Base-by-base conservation (phyloP, 176 grass and related monocot genomes). In the Oryza brachyantha region DNA sequence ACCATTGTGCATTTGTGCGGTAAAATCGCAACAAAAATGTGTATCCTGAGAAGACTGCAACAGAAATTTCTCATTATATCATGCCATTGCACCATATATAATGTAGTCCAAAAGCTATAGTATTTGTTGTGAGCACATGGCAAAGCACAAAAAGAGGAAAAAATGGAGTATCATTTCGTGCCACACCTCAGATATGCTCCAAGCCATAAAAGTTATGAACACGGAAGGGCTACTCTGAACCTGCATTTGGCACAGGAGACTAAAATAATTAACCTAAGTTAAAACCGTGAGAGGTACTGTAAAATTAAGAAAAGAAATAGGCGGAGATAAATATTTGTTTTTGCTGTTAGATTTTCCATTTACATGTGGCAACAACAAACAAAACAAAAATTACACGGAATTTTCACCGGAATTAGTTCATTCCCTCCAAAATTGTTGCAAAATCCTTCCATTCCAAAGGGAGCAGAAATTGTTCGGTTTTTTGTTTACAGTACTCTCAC, bases 161-260 rank as follows among this genome's bases (percentile, higher is more conserved):
- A 62, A 81, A 60, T 7, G 5, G 36, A 14, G 67, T 3, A 21
- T 5, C 11, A 35, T 34, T 57, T 0, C 8, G 8, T 25, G 41
- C 8, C 67, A 37, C 32, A 97, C 93, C 88, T 98, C 95, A 71
- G 89, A 88, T 43, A 90, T 82, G 73, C 91, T 94, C 94, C 94
- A 98, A 43, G 92, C 89, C 61, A 80, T 80, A 68, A 98, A 93
- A 16, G 88, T 89, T 72, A 98, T 92, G 81, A 87, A 93, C 58
- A 98, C 88, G 86, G 92, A 98, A 10, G 83, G 81, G 36, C 85
- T 81, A 42, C 41, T 67, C 78, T 91, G 92, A 85, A 98, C 83
- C 96, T 98, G 87, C 75, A 90, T 66, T 85, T 91, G 67, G 35
- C 68, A 86, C 26, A 64, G 71, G 28, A 79, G 43, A 73, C 11